phyloP scores from a whole-genome alignment of 2,329 filamentous ascomycete genomes.

The Hymenoscyphus fructigenus region DNA sequence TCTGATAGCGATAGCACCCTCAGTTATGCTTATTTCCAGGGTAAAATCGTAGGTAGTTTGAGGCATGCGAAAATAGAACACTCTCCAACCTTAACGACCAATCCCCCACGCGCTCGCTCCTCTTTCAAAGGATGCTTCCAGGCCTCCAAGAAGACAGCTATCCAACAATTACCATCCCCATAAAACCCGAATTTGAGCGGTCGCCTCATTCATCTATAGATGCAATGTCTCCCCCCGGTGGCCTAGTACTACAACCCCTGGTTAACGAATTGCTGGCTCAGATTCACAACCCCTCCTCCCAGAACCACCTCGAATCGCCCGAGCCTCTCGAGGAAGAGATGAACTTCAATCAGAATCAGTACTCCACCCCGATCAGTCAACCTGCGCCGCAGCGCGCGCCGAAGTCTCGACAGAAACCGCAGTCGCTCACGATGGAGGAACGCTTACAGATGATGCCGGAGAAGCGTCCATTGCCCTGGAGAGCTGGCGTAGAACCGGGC shows the following conservation, averaged over 20 bases:
- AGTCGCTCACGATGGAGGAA: slow-evolving; percentile 33
- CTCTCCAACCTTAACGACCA: slow-evolving; percentile 6
- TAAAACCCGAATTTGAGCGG: slow-evolving; percentile 29
- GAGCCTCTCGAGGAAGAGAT: slow-evolving; percentile 26
- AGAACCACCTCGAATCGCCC: slow-evolving; percentile 31
- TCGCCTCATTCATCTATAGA: slow-evolving; percentile 24
- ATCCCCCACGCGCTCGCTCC: slow-evolving; percentile 5
- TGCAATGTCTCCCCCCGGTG: slow-evolving; percentile 23
- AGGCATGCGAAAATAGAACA: slow-evolving; percentile 10
- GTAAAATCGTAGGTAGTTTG: slow-evolving; percentile 6
- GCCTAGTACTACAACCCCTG: slow-evolving; percentile 14
- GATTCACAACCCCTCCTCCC: slow-evolving; percentile 24
- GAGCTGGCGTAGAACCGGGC: slow-evolving; percentile 33
- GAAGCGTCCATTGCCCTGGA: slow-evolving; percentile 32
- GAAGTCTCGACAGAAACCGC: slow-evolving; percentile 16
- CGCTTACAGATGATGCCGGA: slow-evolving; percentile 34
- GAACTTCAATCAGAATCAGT: slow-evolving; percentile 9
- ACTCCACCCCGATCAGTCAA: slow-evolving; percentile 7
- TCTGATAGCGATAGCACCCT: slow-evolving; percentile 8
- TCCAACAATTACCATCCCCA: slow-evolving; percentile 28
- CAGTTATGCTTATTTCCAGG: slow-evolving; percentile 11
- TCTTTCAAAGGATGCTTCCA: slow-evolving; percentile 11
- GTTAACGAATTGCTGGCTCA: slow-evolving; percentile 26
- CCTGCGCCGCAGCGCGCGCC: slow-evolving; percentile 14
- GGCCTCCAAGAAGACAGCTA: slow-evolving; percentile 22